Percentiles rank a stretch among this genome's conserved stretches.
Conservation (phyloP, 2,329 filamentous ascomycete species). For the Botryotinia calthae region DNA sequence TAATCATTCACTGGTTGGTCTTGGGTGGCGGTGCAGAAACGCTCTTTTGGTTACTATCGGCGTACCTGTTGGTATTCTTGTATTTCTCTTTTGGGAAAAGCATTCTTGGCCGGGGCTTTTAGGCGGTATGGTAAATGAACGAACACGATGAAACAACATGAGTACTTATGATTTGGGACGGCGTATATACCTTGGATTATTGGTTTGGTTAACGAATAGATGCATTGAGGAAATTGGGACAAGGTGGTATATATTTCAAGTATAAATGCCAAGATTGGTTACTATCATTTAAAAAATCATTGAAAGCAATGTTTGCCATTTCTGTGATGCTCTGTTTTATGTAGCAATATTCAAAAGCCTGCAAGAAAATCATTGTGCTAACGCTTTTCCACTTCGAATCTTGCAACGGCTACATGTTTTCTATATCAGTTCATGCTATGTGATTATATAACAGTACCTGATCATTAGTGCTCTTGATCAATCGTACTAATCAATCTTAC, state of each 20-base stretch:
- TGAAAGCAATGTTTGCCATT: neutral
- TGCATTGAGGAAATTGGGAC: neutral
- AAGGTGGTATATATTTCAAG: neutral
- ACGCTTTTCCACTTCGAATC: neutral
- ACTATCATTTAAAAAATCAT: neutral
- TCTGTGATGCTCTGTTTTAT: neutral
- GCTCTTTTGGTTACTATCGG: neutral
- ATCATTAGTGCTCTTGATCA: no score
- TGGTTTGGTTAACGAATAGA: neutral
- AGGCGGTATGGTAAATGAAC: neutral
- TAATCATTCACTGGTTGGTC: constrained; percentile 1
- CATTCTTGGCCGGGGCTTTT: neutral
- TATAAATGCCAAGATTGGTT: neutral
- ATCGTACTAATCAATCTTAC: no score
- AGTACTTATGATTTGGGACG: neutral
- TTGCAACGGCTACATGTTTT: neutral
- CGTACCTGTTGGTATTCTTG: neutral
- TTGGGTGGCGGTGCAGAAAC: neutral
- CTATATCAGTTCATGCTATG: no score
- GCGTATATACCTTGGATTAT: neutral
- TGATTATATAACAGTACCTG: no score
- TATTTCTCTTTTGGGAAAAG: neutral
- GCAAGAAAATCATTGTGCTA: neutral
- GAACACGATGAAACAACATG: neutral
- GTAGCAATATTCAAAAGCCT: neutral